phyloP scores from a whole-genome alignment of 768 basidiomycete genomes.

The Psilocybe azurescens region DNA sequence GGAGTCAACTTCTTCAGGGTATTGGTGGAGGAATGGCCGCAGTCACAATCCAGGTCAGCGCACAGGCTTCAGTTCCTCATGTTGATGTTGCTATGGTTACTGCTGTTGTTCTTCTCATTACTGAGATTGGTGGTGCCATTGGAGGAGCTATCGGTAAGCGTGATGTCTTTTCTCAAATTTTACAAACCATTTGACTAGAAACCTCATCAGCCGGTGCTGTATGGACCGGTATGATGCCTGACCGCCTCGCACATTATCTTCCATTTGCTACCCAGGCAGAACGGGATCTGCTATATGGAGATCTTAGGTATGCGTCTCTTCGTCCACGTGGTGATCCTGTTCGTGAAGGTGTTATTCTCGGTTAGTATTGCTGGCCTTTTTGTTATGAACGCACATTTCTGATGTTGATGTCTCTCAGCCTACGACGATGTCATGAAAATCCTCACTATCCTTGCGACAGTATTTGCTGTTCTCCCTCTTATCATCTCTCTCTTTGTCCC shows the following conservation, averaged over 20 bases:
- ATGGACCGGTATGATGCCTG: constrained; percentile 73
- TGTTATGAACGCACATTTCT: neutral
- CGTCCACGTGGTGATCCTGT: constrained; percentile 59
- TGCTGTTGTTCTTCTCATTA: constrained; percentile 68
- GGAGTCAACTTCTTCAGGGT: constrained; percentile 75
- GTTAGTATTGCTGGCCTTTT: constrained; percentile 36
- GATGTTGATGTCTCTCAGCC: constrained; percentile 32
- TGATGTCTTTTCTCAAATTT: neutral
- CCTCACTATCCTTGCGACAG: constrained; percentile 58
- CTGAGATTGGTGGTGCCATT: constrained; percentile 71
- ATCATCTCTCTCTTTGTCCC: constrained; percentile 63
- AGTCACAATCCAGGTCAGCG: constrained; percentile 58
- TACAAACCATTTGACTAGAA: neutral
- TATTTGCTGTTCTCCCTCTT: constrained; percentile 62
- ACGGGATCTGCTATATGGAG: constrained; percentile 55
- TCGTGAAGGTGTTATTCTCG: constrained; percentile 66
- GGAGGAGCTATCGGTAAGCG: constrained; percentile 63
- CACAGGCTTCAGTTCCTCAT: constrained; percentile 71
- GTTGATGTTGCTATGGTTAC: constrained; percentile 71
- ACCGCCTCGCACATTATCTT: constrained; percentile 57
- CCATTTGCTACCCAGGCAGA: constrained; percentile 49
- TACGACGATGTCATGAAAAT: constrained; percentile 63
- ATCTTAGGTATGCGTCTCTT: constrained; percentile 54
- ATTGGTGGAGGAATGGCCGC: constrained; percentile 76
- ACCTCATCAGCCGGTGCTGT: constrained; percentile 57